A percentile compares a stretch with the other conserved stretches of the same genome.
These are phyloP conservation scores for Fomitopsis pinicola DNA, from an alignment of 1,284 basidiomycete genomes.

Conservation along the genomic window DNA sequence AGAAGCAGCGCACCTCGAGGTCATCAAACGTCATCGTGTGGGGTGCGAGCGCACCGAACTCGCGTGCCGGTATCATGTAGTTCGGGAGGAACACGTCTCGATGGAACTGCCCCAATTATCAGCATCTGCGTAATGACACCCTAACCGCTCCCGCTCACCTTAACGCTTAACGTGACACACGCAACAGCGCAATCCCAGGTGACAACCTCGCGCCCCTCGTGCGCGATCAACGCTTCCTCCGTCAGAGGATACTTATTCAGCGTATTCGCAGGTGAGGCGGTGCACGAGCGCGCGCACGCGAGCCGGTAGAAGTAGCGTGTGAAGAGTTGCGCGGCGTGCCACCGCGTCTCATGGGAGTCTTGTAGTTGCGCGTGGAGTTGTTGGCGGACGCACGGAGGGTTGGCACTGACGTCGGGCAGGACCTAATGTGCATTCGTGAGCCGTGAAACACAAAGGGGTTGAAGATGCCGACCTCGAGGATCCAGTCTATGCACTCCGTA, in stretches of 20 bases:
- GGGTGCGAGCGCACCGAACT: constrained; percentile 46
- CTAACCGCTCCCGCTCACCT: constrained; percentile 31
- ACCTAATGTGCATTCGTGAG: constrained; percentile 6
- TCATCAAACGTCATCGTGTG: constrained; percentile 39
- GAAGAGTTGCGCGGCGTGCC: constrained; percentile 56
- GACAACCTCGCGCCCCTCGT: constrained; percentile 33
- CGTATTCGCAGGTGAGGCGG: background rate
- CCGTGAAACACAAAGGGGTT: background rate
- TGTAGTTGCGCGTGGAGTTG: constrained; percentile 51
- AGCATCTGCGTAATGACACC: background rate
- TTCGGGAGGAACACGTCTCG: constrained; percentile 58
- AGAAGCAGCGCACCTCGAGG: constrained; percentile 40
- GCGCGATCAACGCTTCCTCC: constrained; percentile 10
- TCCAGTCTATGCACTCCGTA: constrained; percentile 35
- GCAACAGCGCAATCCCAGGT: constrained; percentile 53
- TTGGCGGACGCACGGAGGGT: constrained; percentile 12
- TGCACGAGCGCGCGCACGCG: constrained; percentile 11
- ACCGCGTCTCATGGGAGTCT: constrained; percentile 51
- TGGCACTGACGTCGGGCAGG: constrained; percentile 20
- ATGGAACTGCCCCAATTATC: constrained; percentile 40
- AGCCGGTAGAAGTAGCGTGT: constrained; percentile 43
- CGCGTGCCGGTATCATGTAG: constrained; percentile 42
- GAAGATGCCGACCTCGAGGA: constrained; percentile 33
- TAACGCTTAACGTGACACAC: constrained; percentile 53
- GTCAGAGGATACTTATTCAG: constrained; percentile 2